Evolutionary conservation across 306 rosid genomes (phyloP).

Genomic region (Pueraria montana): DNA sequence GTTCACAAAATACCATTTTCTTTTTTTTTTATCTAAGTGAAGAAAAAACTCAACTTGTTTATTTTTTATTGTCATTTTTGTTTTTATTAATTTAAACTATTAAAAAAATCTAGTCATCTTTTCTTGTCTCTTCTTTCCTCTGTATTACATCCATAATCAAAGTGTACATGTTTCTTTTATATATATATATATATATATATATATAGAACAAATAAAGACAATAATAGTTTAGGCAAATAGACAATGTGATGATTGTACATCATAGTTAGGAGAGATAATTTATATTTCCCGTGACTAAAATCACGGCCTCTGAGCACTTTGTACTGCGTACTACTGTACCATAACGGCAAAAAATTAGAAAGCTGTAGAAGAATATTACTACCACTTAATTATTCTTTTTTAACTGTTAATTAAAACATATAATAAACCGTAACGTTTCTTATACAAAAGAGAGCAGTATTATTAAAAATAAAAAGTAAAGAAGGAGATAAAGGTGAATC

Average conservation of each 20-base stretch:
- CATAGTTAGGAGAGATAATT: constrained; percentile 17
- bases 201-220: constrained; percentile 20
- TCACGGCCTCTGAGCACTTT: constrained; percentile 28
- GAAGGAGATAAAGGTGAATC: background rate
- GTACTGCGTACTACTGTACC: background rate
- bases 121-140: background rate
- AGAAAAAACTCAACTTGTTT: background rate
- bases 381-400: background rate
- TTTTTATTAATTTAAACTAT: background rate
- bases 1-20: background rate
- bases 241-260: constrained; percentile 38
- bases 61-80: background rate
- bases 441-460: background rate
- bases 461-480: background rate
- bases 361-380: background rate
- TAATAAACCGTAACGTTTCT: background rate
- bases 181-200: no score
- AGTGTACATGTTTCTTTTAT: background rate
- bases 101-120: background rate
- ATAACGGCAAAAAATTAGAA: background rate
- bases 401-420: background rate
- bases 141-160: background rate
- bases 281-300: constrained; percentile 45
- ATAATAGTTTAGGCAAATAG: constrained; percentile 21
- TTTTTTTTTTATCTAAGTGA: background rate